These are phyloP conservation scores for Leucaena leucocephala DNA, from an alignment of 306 rosid genomes.

Conservation along the genomic window DNA sequence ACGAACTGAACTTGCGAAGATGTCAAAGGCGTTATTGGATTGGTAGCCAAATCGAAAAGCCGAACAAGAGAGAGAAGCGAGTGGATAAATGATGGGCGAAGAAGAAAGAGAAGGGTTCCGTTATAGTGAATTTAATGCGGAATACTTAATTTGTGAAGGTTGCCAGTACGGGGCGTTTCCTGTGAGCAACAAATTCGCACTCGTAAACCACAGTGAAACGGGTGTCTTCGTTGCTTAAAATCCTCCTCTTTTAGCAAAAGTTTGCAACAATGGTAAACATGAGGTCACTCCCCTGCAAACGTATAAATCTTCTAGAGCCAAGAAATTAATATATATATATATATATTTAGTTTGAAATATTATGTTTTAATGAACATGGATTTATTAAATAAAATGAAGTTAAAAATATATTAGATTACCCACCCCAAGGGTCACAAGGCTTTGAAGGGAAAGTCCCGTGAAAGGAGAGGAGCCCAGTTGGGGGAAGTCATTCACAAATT, in stretches of 20 bases:
- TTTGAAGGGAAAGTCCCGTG: conserved; percentile 46
- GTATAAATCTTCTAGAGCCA: not conserved
- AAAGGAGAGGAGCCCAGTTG: conserved; percentile 34
- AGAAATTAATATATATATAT: no score
- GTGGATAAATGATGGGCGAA: conserved; percentile 38
- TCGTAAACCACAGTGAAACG: not conserved
- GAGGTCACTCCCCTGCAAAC: conserved; percentile 18
- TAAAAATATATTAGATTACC: not conserved
- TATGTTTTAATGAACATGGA: no score
- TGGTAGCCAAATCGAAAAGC: conserved; percentile 45
- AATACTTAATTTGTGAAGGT: conserved; percentile 43
- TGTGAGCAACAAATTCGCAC: conserved; percentile 41
- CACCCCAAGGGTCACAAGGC: conserved; percentile 32
- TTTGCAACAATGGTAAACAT: conserved; percentile 35
- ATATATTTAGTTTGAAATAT: not conserved
- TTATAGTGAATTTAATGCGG: conserved; percentile 56
- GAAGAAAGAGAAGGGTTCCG: conserved; percentile 47
- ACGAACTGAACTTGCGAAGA: conserved; percentile 45
- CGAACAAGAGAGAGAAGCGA: conserved; percentile 34
- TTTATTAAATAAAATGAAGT: no score
- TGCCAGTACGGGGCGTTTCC: conserved; percentile 49
- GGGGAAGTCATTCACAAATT: conserved; percentile 37
- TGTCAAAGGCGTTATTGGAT: conserved; percentile 41
- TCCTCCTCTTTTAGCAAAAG: conserved; percentile 25
- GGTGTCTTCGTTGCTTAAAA: not conserved